A percentile compares a stretch with the other conserved stretches of the same genome.
These are phyloP conservation scores for Seiridium cupressi DNA, from an alignment of 2,329 filamentous ascomycete genomes.

Conservation along the genomic window DNA sequence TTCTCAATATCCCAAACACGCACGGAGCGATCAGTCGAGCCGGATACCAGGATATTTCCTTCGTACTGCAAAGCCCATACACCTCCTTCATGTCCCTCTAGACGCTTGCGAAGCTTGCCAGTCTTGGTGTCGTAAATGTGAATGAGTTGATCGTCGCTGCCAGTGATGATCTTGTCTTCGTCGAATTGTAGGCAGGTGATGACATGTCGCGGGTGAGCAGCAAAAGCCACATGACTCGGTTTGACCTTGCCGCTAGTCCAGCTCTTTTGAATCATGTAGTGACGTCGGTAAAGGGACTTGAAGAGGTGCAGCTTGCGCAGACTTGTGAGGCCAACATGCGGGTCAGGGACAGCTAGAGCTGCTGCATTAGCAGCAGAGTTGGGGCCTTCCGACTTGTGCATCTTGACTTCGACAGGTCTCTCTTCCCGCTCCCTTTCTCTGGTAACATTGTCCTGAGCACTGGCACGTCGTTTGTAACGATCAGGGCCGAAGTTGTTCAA, in stretches of 20 bases:
- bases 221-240: constrained; percentile 89
- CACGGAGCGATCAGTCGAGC: constrained; percentile 95
- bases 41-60: constrained; percentile 91
- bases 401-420: constrained; percentile 38
- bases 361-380: constrained; percentile 84
- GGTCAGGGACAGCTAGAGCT: constrained; percentile 77
- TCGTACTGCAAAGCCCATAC: constrained; percentile 98
- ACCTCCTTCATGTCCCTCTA: constrained; percentile 92
- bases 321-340: constrained; percentile 73
- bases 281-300: constrained; percentile 93
- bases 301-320: constrained; percentile 86
- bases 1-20: constrained; percentile 98
- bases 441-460: constrained; percentile 41
- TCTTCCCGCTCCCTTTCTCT: constrained; percentile 22
- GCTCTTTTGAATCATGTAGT: constrained; percentile 83
- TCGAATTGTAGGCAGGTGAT: constrained; percentile 98
- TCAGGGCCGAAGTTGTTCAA: constrained; percentile 45
- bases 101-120: constrained; percentile 75
- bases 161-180: constrained; percentile 95
- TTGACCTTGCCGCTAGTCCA: constrained; percentile 88
- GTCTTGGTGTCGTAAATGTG: constrained; percentile 98
- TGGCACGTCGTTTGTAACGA: constrained; percentile 52
- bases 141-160: constrained; percentile 95
- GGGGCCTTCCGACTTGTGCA: constrained; percentile 72
- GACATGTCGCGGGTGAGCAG: constrained; percentile 93